Conservation (phyloP, 2,329 filamentous ascomycete genomes). For the Phyllosticta ampelicida region DNA sequence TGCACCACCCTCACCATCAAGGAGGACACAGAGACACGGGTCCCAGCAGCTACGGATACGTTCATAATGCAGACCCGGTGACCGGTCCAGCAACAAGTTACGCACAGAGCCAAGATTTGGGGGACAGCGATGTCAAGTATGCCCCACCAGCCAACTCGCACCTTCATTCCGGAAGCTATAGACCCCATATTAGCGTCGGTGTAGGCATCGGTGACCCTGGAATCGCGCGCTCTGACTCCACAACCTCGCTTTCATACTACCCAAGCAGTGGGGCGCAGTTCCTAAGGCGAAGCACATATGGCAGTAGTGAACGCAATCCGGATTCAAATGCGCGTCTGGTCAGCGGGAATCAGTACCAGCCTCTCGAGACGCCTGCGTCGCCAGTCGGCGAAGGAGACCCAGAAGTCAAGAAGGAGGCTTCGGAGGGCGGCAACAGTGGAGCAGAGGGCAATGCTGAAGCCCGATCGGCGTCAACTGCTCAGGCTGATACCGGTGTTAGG, state of each 20-base stretch:
- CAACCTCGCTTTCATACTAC: conserved; percentile 31
- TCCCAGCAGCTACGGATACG: not conserved
- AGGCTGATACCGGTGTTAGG: not conserved
- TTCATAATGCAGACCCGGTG: conserved; percentile 3
- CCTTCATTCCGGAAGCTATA: not conserved
- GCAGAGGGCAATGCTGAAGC: not conserved
- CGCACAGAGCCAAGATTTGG: conserved; percentile 4
- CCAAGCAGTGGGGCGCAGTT: not conserved
- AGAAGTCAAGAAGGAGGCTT: not conserved
- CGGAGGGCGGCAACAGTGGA: not conserved
- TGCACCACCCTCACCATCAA: not conserved
- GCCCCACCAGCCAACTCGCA: not conserved
- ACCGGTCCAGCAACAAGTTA: conserved; percentile 3
- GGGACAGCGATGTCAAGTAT: not conserved
- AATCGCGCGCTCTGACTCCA: conserved; percentile 20
- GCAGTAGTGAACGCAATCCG: not conserved
- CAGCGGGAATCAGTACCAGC: not conserved
- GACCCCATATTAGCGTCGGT: not conserved
- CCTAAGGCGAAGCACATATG: not conserved
- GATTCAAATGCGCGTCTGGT: not conserved
- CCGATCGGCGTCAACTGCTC: not conserved
- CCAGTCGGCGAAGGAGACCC: not conserved
- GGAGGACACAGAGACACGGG: not conserved
- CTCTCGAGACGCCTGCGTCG: not conserved
- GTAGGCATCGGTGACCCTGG: not conserved